Base-by-base conservation (phyloP, 2,329 filamentous ascomycete species). In the Colletotrichum cuscutae region DNA sequence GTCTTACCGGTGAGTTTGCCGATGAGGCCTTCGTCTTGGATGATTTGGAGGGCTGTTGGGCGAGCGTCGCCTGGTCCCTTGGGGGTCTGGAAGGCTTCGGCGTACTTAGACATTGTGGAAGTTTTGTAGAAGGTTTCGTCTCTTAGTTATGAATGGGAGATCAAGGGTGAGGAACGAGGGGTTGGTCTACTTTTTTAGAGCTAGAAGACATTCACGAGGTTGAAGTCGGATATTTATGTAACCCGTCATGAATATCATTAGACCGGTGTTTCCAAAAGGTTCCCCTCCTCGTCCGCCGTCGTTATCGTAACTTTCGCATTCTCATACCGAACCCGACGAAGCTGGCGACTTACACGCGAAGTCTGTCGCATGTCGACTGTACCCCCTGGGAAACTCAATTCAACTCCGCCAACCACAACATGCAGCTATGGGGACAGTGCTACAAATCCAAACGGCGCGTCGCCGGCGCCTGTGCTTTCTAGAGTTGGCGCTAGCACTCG, bases 1-100 rank as follows among this genome's bases (percentile, higher is more conserved):
- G 79, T 78, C 74, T 83, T 84, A 57, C 78, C 82, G 4, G 56
- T 46, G 11, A 81, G 76, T 19, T 57, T 64, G 2, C 64, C 66
- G 1, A 59, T 6, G 8, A 76, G 58, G n/a, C 24, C 63, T 32
- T 76, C 58, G 9, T 76, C 73, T 9, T 66, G 30, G 30, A 76
- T 32, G 13, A 76, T 71, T 9, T 75, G 57, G 5, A 72, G 54
- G 4, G 75, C 75, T 12, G 75, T 76, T 4, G 75, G 75, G 1
- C 75, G 70, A 3, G 35, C 56, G 46, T 76, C 75, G 11, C 75
- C 75, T 12, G 71, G 53, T 2, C 75, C 73, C 35, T 49, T 13
- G 6, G 73, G 74, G 3, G 26, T 54, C 5, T 46, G n/a, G 24
- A 63, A 58, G 22, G 24, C 68, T 24, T 37, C 26, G 7, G 52